phyloP scores from a whole-genome alignment of 345 rosid genomes.

The Corchorus olitorius region DNA sequence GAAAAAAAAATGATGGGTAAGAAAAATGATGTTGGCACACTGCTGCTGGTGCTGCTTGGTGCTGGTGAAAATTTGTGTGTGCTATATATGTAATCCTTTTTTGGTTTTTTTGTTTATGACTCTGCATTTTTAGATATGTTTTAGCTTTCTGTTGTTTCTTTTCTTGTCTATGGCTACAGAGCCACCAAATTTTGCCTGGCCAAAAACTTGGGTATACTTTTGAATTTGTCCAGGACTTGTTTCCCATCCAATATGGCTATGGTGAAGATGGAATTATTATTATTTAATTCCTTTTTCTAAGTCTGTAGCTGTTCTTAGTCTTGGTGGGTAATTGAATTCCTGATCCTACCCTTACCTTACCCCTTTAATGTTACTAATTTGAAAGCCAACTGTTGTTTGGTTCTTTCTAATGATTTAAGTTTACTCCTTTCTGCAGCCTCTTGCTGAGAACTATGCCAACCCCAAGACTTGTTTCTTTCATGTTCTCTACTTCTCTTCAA shows the following conservation, averaged over 20 bases:
- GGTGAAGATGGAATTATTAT: not conserved
- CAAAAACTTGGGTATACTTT: not conserved
- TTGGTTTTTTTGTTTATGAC: not conserved
- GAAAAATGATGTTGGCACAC: not conserved
- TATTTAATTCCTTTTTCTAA: not conserved
- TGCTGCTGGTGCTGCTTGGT: not conserved
- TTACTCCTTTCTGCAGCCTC: constrained; percentile 56
- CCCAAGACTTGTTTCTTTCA: constrained; percentile 97
- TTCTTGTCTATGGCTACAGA: not conserved
- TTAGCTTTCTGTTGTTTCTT: constrained; percentile 10
- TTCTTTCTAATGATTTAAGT: not conserved
- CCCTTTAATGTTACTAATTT: not conserved
- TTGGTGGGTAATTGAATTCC: not conserved
- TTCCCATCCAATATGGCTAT: no score
- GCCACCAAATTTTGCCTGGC: constrained; percentile 13
- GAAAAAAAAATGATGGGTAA: not conserved
- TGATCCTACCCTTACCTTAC: not conserved
- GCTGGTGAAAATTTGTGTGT: not conserved
- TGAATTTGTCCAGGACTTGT: not conserved
- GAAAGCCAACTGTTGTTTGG: constrained; percentile 6
- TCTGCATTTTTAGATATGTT: constrained; percentile 8
- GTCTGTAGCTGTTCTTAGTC: not conserved
- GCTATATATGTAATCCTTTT: not conserved
- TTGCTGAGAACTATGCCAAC: constrained; percentile 89
- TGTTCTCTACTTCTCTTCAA: constrained; percentile 83